Conservation (phyloP, 768 basidiomycete species). For the Lactarius psammicola region DNA sequence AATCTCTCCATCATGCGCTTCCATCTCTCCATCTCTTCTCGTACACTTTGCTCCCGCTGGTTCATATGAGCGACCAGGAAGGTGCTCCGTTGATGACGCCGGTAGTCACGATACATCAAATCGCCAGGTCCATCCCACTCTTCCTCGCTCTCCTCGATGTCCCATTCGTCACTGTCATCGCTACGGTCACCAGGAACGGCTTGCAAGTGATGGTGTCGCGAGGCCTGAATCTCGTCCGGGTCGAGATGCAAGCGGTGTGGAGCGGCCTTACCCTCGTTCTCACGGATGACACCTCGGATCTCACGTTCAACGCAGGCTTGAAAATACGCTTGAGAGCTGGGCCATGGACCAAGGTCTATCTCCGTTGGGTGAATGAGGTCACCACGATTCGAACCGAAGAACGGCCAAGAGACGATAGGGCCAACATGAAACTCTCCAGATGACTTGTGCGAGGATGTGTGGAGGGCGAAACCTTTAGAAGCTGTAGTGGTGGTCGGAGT, state of each 20-base stretch:
- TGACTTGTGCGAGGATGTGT: slow-evolving; percentile 20
- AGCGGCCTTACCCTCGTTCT: slow-evolving; percentile 74
- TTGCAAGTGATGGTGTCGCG: slow-evolving; percentile 63
- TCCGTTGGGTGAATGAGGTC: slow-evolving; percentile 65
- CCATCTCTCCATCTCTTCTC: slow-evolving; percentile 72
- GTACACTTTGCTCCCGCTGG: slow-evolving; percentile 59
- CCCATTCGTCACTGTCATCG: slow-evolving; percentile 78
- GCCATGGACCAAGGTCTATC: slow-evolving; percentile 80
- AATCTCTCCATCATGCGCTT: slow-evolving; percentile 63
- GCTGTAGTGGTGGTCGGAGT: slow-evolving; percentile 10
- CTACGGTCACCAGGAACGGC: slow-evolving; percentile 72
- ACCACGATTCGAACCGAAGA: slow-evolving; percentile 82
- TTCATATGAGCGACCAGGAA: slow-evolving; percentile 72
- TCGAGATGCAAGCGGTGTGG: slow-evolving; percentile 79
- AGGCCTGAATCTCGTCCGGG: slow-evolving; percentile 70
- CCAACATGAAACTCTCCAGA: slow-evolving; percentile 57
- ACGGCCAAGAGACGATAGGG: slow-evolving; percentile 87
- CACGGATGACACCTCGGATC: slow-evolving; percentile 65
- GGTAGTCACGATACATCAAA: slow-evolving; percentile 78
- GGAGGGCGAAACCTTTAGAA: slow-evolving; percentile 1
- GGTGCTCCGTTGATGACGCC: slow-evolving; percentile 75
- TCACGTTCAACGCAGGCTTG: slow-evolving; percentile 69
- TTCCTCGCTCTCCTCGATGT: slow-evolving; percentile 74
- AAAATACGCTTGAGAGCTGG: slow-evolving; percentile 57
- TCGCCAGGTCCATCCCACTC: slow-evolving; percentile 72